Evolutionary conservation across 2,329 filamentous ascomycete species (phyloP), one percentile per base, ranked within the genome.

Genomic region (Pestalotiopsis sp.): DNA sequence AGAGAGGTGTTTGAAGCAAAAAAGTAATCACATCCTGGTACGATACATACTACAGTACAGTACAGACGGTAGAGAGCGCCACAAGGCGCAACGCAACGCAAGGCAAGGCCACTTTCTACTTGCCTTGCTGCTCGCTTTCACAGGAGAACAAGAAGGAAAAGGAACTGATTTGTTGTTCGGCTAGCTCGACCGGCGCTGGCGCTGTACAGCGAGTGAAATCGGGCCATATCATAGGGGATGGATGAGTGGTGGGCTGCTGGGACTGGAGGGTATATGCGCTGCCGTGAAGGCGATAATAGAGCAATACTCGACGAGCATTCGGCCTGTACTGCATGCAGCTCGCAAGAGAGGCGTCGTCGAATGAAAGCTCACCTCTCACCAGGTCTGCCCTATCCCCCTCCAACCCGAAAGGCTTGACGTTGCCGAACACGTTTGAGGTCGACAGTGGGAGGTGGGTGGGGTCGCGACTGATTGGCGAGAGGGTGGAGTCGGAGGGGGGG

Each of bases 401-500:
- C 27, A 31, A 31, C 7, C 27, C 27, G 27, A 31, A 31, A 31
- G 27, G 78, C 79, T 77, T 78, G 79, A 77, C 75, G 74, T 76
- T 74, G 75, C 75, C 75, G 76, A 77, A 78, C 77, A 76, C 75
- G 81, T 83, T 83, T 82, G 81, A 83, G 77, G 78, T 82, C 80
- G 75, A 80, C 78, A 78, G 80, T 77, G 64, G 73, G 72, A 74
- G 75, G 77, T 76, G 73, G 60, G 67, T 57, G 57, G 58, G 64
- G 60, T 70, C 70, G 68, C 66, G 67, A 65, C 61, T 77, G 74
- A 77, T 78, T 79, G 71, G 76, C 68, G 68, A 72, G 68, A 73
- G 73, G 52, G 56, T 31, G 52, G 52, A 52, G 17, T 17, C 45
- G 27, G 27, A 31, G 27, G 27, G 27, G 27, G 27, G 27, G 27